Conservation (phyloP, 768 basidiomycete genomes). For the Lyophyllum shimeji region DNA sequence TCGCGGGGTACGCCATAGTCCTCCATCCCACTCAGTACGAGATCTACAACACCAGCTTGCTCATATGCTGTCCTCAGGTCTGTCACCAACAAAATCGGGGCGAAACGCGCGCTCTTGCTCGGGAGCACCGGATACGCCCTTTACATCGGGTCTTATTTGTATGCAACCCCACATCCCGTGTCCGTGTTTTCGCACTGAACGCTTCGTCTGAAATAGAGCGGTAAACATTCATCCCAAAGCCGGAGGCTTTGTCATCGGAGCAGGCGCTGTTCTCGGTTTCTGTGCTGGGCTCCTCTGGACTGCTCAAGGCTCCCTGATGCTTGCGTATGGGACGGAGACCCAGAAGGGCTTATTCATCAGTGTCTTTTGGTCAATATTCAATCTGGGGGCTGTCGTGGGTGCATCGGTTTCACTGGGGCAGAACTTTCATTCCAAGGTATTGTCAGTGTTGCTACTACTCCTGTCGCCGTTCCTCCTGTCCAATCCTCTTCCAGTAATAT, state of each 20-base stretch:
- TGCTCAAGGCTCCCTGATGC: slow-evolving; percentile 82
- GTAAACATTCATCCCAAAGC: slow-evolving; percentile 68
- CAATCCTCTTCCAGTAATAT: not conserved
- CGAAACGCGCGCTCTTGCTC: slow-evolving; percentile 67
- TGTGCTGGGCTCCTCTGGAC: slow-evolving; percentile 78
- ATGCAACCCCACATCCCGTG: slow-evolving; percentile 21
- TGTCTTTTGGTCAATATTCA: slow-evolving; percentile 86
- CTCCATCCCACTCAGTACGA: not conserved
- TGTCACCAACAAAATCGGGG: slow-evolving; percentile 80
- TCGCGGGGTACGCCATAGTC: slow-evolving; percentile 53
- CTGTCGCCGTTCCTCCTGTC: slow-evolving; percentile 4
- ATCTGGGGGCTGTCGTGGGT: slow-evolving; percentile 78
- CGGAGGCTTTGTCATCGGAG: slow-evolving; percentile 62
- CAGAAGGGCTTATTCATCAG: slow-evolving; percentile 79
- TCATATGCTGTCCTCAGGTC: slow-evolving; percentile 44
- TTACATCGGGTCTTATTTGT: slow-evolving; percentile 76
- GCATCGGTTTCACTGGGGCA: slow-evolving; percentile 71
- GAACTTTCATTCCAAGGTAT: slow-evolving; percentile 63
- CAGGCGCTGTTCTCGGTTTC: slow-evolving; percentile 73
- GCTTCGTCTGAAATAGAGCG: slow-evolving; percentile 36
- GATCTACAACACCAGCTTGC: not conserved
- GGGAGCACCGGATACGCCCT: slow-evolving; percentile 78
- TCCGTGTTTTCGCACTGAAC: not conserved
- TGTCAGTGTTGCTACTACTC: slow-evolving; percentile 23
- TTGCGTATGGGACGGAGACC: slow-evolving; percentile 78